These are phyloP conservation scores for Oxytropis ochrocephala DNA, from an alignment of 306 rosid genomes.

Conservation along the genomic window DNA sequence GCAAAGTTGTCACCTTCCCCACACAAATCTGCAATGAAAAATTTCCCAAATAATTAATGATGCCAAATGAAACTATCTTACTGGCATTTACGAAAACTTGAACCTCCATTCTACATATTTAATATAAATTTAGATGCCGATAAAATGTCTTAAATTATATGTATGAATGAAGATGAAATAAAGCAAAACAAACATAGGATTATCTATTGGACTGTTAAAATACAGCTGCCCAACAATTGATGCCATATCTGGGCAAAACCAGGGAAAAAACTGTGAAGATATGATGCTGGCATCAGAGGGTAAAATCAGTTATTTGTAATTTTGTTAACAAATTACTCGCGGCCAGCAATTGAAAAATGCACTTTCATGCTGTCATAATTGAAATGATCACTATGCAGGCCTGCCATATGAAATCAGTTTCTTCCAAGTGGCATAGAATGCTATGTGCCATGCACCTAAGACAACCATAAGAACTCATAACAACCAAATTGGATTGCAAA, in stretches of 20 bases:
- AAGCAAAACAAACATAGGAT: slow-evolving; percentile 3
- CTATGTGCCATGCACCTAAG: not conserved
- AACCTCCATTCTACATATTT: not conserved
- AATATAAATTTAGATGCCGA: not conserved
- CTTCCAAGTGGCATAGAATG: not conserved
- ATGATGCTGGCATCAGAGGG: not conserved
- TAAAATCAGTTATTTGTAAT: not conserved
- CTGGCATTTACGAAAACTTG: not conserved
- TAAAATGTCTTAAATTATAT: not conserved
- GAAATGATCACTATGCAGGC: not conserved
- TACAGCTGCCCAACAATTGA: not conserved
- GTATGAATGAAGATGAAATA: not conserved
- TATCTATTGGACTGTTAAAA: not conserved
- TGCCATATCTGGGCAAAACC: not conserved
- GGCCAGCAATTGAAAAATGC: not conserved
- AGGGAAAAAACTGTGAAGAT: not conserved
- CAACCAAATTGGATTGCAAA: not conserved
- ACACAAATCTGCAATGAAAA: slow-evolving; percentile 63
- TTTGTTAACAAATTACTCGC: not conserved
- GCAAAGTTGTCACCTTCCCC: slow-evolving; percentile 76
- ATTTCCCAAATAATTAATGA: not conserved
- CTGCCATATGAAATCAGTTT: slow-evolving; percentile 6
- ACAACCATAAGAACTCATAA: not conserved
- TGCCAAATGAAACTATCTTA: not conserved
- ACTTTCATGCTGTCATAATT: not conserved